Percentiles rank a stretch among this genome's conserved stretches.
Conservation (phyloP, 164 flowering plant genomes). For the Saururus chinensis region DNA sequence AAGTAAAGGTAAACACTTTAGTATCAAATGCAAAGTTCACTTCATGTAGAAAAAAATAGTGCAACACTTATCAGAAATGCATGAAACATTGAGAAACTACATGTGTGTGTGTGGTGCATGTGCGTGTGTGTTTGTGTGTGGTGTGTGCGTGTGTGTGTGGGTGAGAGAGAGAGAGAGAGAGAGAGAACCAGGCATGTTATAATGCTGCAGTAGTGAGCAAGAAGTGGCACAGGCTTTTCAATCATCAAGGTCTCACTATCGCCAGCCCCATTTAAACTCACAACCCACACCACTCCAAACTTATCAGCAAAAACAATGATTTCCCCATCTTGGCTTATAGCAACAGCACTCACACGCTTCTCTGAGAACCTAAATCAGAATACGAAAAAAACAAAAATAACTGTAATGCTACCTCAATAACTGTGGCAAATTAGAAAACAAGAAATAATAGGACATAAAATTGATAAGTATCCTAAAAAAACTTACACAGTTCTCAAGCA, state of each 20-base stretch:
- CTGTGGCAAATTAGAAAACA: no score
- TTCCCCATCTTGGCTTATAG: slow-evolving; percentile 53
- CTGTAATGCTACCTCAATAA: not conserved
- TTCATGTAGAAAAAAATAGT: no score
- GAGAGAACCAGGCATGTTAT: slow-evolving; percentile 72
- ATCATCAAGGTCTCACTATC: slow-evolving; percentile 16
- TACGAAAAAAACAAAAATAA: not conserved
- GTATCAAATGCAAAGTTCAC: no score
- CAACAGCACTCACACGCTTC: slow-evolving; percentile 91
- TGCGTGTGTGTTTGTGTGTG: not conserved
- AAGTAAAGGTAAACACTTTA: no score
- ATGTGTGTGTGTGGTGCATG: not conserved
- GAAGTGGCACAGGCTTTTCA: slow-evolving; percentile 58
- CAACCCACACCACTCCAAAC: slow-evolving; percentile 88
- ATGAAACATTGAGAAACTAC: not conserved
- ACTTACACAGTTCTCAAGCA: slow-evolving; percentile 70
- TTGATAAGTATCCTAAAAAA: not conserved
- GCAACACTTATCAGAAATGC: no score
- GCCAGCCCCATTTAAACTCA: slow-evolving; percentile 24
- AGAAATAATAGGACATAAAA: no score
- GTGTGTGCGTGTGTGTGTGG: not conserved
- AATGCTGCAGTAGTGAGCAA: slow-evolving; percentile 93
- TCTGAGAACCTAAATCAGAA: slow-evolving; percentile 55
- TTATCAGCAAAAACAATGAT: slow-evolving; percentile 87
- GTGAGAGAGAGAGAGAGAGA: not conserved